Base-by-base conservation (phyloP, 257 asterid species). In the Verbena officinalis region DNA sequence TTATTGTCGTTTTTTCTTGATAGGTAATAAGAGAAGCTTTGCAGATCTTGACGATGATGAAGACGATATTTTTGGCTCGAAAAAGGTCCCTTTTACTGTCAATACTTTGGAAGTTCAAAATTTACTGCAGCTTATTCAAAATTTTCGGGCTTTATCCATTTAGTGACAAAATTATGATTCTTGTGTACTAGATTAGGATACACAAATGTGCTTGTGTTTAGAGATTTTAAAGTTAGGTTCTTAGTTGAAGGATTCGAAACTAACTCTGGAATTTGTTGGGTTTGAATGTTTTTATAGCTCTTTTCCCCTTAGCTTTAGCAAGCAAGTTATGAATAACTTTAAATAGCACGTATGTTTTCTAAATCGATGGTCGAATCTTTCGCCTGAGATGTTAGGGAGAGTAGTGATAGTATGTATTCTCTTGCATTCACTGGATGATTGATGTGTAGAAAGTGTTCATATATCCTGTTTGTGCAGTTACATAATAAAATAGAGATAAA, bases 11-110 rank as follows among this genome's bases (percentile, higher is more conserved):
- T 23, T 34, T 51, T 63, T 52, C 31, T 58, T 39, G 3, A 43
- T 55, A 93, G 99, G 95, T 23, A 68, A 19, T 51, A 92, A 90
- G 83, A 86, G 97, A 83, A 67, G 83, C 73, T 90, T 84, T 56
- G 95, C 86, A 36, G 96, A 90, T 55, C 76, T 94, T 13, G 99
- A 86, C 34, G 96, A 92, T 23, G 97, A 94, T 6, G 97, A 94
- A 49, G 99, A 88, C 11, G 96, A 90, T 66, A 81, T 94, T 52
- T 94, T 94, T 81, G 95, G 95, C 64, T 78, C 99, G 7, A 88
- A 83, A 66, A 94, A 94, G 97, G 97, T 82, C 17, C 4, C 11
- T 63, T 64, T 19, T 21, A 0, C 34, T 33, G 7, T 63, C 44
- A 39, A 53, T 57, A 40, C 39, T 51, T 40, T 48, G 4, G 40